Evolutionary conservation across 345 rosid species (phyloP), one percentile per base, ranked within the genome.

Genomic region (Aegle marmelos): DNA sequence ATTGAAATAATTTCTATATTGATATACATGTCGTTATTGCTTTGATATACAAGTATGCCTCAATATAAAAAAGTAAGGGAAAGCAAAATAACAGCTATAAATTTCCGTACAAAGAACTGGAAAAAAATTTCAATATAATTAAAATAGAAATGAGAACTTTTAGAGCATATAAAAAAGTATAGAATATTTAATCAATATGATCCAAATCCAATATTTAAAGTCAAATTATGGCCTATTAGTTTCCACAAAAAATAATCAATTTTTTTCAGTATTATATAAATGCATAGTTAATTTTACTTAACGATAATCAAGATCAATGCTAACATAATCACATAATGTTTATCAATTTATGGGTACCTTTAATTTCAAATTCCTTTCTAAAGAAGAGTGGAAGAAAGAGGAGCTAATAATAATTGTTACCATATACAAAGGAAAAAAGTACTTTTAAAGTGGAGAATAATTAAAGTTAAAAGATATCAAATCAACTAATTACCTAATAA

Each of bases 371-470:
- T 64, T 60, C 14, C 17, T 68, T 75, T 48, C 59, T 37, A 58
- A 28, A 28, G 22, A 60, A 59, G 50, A 28, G 61, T 69, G 74
- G 34, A 39, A 16, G 17, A 61, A 17, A 74, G 33, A 34, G 36
- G 64, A 22, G 50, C 19, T 7, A 58, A 83, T 81, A 62, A 83
- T 73, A 76, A 6, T 22, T 69, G 78, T 74, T 77, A 62, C 79
- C 68, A 39, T 45, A 45, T 45, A 45, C 31, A 79, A 73, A 39
- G 75, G 70, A 80, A 24, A 67, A 75, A 62, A 68, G 68, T 72
- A 78, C 13, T 72, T 70, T 59, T 86, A 79, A 79, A 71, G 74
- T 54, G 33, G 22, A 74, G 72, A 81, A 59, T 66, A 77, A 70
- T 16, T 41, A 76, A 79, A 77, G 58, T 17, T 11, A 28, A 24